These are phyloP conservation scores for Globisporangium viniferum DNA, from an alignment of 352 stramenopile species.

Conservation along the genomic window DNA sequence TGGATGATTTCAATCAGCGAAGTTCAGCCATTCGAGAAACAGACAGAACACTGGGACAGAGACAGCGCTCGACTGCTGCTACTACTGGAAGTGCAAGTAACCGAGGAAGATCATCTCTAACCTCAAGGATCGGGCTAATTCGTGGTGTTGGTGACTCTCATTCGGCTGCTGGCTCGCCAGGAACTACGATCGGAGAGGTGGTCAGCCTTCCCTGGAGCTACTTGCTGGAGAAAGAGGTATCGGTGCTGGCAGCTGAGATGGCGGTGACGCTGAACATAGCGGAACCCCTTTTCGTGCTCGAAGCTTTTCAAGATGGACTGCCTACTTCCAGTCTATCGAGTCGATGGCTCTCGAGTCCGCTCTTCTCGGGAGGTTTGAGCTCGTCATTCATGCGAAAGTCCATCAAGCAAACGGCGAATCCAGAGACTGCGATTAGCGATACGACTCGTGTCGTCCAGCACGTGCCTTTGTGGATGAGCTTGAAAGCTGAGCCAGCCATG, in stretches of 20 bases:
- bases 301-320: not conserved
- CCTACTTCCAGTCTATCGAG: not conserved
- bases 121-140: not conserved
- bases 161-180: not conserved
- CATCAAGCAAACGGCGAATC: not conserved
- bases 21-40: conserved; percentile 11
- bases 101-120: not conserved
- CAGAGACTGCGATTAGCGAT: not conserved
- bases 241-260: conserved; percentile 49
- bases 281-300: conserved; percentile 26
- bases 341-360: conserved; percentile 25
- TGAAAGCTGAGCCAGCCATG: conserved; percentile 1
- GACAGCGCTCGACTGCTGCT: not conserved
- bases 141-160: not conserved
- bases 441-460: conserved; percentile 26
- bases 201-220: conserved; percentile 50
- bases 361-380: conserved; percentile 33
- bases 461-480: conserved; percentile 20
- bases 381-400: conserved; percentile 9
- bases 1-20: conserved; percentile 48
- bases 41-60: conserved; percentile 33
- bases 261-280: conserved; percentile 47
- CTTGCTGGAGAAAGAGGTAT: conserved; percentile 64
- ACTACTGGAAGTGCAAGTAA: not conserved
- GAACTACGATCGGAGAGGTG: conserved; percentile 22